Percentiles rank a stretch among this genome's conserved stretches.
phyloP scores from a whole-genome alignment of 2,329 filamentous ascomycete species.

The Seiridium cupressi region DNA sequence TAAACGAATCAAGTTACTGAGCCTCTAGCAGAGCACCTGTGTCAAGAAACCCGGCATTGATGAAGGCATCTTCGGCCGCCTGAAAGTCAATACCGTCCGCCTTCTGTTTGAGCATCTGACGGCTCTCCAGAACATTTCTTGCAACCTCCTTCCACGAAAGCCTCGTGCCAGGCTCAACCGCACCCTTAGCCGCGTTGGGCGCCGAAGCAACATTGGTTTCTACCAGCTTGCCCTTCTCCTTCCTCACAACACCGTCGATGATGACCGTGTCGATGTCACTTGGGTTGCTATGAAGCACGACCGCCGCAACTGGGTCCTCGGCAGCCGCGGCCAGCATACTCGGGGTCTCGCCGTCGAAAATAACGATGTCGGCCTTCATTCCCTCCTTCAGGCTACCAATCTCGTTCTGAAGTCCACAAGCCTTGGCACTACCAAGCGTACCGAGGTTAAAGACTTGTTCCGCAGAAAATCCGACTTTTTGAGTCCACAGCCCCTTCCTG shows the following conservation, averaged over 20 bases:
- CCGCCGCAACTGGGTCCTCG: conserved; percentile 14
- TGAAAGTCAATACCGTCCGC: conserved; percentile 8
- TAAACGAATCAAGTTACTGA: not conserved
- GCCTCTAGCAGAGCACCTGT: conserved; percentile 5
- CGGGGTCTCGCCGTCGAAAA: conserved; percentile 35
- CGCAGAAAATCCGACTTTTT: conserved; percentile 26
- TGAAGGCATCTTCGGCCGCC: conserved; percentile 2
- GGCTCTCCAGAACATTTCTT: conserved; percentile 8
- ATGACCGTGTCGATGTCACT: conserved; percentile 15
- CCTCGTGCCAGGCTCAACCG: not conserved
- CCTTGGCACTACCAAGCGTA: conserved; percentile 43
- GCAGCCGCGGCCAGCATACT: conserved; percentile 13
- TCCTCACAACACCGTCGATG: conserved; percentile 13
- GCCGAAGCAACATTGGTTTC: conserved; percentile 8
- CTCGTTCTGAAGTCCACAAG: conserved; percentile 36
- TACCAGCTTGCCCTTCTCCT: conserved; percentile 10
- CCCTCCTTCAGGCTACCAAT: conserved; percentile 45
- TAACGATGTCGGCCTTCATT: conserved; percentile 44
- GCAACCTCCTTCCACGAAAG: conserved; percentile 12
- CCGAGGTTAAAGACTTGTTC: conserved; percentile 47
- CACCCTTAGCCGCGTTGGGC: not conserved
- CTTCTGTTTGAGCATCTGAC: conserved; percentile 3
- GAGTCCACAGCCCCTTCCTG: conserved; percentile 19
- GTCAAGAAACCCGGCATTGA: conserved; percentile 7
- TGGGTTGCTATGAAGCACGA: conserved; percentile 14